These are phyloP conservation scores for Cercospora zeae-maydis DNA, from an alignment of 2,329 filamentous ascomycete species.

Conservation along the genomic window DNA sequence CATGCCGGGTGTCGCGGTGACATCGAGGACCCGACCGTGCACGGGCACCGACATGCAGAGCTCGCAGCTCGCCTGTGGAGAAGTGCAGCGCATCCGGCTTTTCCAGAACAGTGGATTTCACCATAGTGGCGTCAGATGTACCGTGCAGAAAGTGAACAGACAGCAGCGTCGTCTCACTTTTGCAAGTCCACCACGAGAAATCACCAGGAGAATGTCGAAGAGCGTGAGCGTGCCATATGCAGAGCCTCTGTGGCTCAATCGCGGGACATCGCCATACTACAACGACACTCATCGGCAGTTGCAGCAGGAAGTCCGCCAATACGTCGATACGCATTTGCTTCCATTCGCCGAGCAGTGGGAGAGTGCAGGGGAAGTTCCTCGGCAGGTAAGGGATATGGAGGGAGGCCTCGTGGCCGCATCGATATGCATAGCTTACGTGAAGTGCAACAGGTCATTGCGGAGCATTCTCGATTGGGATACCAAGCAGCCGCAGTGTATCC, in stretches of 20 bases:
- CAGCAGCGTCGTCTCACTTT: no score
- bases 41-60: no score
- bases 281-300: neutral
- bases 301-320: neutral
- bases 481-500: neutral
- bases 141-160: no score
- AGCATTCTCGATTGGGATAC: neutral
- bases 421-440: no score
- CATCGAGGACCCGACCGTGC: no score
- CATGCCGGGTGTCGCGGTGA: no score
- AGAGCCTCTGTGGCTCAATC: neutral
- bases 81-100: no score
- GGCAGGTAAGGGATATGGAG: neutral
- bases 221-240: neutral
- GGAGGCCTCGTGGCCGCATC: no score
- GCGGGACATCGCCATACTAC: neutral
- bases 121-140: no score
- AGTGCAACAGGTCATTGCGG: neutral
- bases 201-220: neutral
- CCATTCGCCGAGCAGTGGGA: neutral
- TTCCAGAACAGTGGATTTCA: no score
- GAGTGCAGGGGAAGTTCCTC: neutral
- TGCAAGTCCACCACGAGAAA: neutral
- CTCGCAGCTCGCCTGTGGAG: no score
- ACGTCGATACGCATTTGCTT: neutral